Base-by-base conservation (phyloP, 2,329 filamentous ascomycete genomes). In the Neofusicoccum sp. region DNA sequence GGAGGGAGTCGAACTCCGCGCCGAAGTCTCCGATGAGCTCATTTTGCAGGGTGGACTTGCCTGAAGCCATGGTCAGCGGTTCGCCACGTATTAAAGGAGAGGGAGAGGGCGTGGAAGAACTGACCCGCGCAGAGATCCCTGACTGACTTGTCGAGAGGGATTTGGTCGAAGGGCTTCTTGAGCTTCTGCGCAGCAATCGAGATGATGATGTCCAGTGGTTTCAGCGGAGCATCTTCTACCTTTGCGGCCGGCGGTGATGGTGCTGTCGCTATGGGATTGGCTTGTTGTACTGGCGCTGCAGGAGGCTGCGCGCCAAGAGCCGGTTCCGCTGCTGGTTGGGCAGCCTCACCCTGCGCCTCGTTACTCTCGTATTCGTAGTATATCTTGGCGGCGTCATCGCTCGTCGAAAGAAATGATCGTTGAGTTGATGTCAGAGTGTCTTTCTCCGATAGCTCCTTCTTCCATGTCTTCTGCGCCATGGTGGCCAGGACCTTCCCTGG, bases 1-100 rank as follows among this genome's bases (percentile, higher is more conserved):
- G 61, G 3, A 52, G 31, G 11, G 34, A 39, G 12, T 52, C 44
- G 43, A 63, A 64, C 12, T 56, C 62, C 34, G 45, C 45, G 39
- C 34, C 37, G 4, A 64, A 34, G 12, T 56, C 58, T 16, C 63
- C 44, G 31, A 64, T 29, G 37, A 64, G 44, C 16, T 64, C 63
- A 36, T 64, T 64, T 49, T 64, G 63, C 14, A 64, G 47, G 14
- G 54, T 64, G 0, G 63, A 64, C 39, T 64, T 64, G 47, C 61
- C 61, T 63, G 39, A n/a, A 7, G 29, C n/a, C n/a, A n/a, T n/a
- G n/a, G n/a, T n/a, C n/a, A n/a, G n/a, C n/a, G n/a, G n/a, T n/a
- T n/a, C n/a, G n/a, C n/a, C n/a, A n/a, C n/a, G n/a, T n/a, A n/a
- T n/a, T n/a, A 4, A 1, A 22, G 34, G 22, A n/a, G 29, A 22